A percentile compares a stretch with the other conserved stretches of the same genome.
Evolutionary conservation across 805 yeast species (phyloP).

Genomic region (Kodamaea lidongshanica): DNA sequence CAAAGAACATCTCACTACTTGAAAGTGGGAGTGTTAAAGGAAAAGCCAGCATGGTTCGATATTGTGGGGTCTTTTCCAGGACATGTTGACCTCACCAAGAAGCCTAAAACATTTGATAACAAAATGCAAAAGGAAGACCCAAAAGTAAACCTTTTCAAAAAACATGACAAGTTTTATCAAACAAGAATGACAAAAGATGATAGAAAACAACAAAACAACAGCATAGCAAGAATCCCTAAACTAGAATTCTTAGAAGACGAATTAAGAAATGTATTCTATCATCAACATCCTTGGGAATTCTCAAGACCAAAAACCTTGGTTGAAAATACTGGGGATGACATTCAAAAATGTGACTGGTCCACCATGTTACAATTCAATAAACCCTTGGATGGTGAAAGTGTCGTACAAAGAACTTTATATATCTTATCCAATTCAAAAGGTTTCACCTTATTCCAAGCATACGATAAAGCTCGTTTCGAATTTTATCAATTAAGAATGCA

Average conservation of each 20-base stretch:
- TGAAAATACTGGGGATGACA: constrained; percentile 65
- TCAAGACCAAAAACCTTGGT: constrained; percentile 81
- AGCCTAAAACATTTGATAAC: constrained; percentile 27
- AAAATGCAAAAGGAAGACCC: constrained; percentile 27
- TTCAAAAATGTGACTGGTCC: constrained; percentile 65
- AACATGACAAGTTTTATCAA: constrained; percentile 24
- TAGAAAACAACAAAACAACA: constrained; percentile 31
- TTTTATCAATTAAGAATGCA: constrained; percentile 82
- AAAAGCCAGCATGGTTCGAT: constrained; percentile 85
- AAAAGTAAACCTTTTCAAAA: constrained; percentile 14
- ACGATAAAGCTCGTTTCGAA: constrained; percentile 81
- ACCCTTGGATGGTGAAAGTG: constrained; percentile 78
- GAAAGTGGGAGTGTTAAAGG: constrained; percentile 57
- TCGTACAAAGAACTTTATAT: constrained; percentile 41
- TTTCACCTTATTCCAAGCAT: constrained; percentile 53
- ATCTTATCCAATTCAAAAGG: constrained; percentile 21
- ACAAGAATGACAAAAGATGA: constrained; percentile 42
- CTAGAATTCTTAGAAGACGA: constrained; percentile 69
- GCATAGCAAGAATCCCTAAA: constrained; percentile 45
- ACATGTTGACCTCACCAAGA: constrained; percentile 49
- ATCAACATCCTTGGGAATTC: constrained; percentile 97
- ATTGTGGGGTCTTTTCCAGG: constrained; percentile 86
- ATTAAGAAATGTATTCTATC: constrained; percentile 72
- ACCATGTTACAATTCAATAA: constrained; percentile 64
- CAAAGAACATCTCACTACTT: constrained; percentile 76